A percentile compares a stretch with the other conserved stretches of the same genome.
These are phyloP conservation scores for Sclerotinia glacialis DNA, from an alignment of 2,329 filamentous ascomycete species.

Conservation along the genomic window DNA sequence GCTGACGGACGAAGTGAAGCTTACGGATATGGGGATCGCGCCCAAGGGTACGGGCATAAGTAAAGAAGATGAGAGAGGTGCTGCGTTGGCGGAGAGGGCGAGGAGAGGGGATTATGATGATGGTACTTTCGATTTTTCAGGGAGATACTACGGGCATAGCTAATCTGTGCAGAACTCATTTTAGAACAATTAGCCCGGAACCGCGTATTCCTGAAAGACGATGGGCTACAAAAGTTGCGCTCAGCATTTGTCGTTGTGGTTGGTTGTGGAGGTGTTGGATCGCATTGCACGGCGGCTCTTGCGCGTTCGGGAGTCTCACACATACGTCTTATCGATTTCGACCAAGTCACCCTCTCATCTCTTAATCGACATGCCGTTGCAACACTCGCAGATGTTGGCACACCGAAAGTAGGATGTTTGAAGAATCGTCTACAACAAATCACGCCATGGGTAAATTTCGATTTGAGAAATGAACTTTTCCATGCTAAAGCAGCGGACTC, in stretches of 20 bases:
- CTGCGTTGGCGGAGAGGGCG: constrained; percentile 56
- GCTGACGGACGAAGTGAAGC: constrained; percentile 46
- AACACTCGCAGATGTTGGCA: constrained; percentile 89
- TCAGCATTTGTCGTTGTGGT: constrained; percentile 83
- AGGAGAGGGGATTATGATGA: constrained; percentile 64
- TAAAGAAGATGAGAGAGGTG: constrained; percentile 60
- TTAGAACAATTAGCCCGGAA: constrained; percentile 93
- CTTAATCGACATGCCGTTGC: constrained; percentile 95
- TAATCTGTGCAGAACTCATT: constrained; percentile 65
- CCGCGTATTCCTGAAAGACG: constrained; percentile 81
- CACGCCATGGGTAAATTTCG: constrained; percentile 87
- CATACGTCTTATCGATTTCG: constrained; percentile 89
- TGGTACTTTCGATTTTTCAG: constrained; percentile 30
- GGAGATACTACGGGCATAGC: constrained; percentile 12
- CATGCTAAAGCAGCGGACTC: constrained; percentile 61
- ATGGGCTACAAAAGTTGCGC: constrained; percentile 76
- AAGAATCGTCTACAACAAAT: constrained; percentile 78
- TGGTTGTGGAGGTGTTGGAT: constrained; percentile 91
- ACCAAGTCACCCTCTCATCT: constrained; percentile 92
- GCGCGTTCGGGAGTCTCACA: constrained; percentile 86
- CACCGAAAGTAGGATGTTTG: constrained; percentile 85
- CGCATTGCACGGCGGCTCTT: constrained; percentile 82
- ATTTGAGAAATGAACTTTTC: constrained; percentile 82
- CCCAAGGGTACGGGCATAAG: constrained; percentile 41
- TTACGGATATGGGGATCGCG: constrained; percentile 50